Percentiles rank a stretch among this genome's conserved stretches.
These are phyloP conservation scores for Mycena pura DNA, from an alignment of 768 basidiomycete species.

Conservation along the genomic window DNA sequence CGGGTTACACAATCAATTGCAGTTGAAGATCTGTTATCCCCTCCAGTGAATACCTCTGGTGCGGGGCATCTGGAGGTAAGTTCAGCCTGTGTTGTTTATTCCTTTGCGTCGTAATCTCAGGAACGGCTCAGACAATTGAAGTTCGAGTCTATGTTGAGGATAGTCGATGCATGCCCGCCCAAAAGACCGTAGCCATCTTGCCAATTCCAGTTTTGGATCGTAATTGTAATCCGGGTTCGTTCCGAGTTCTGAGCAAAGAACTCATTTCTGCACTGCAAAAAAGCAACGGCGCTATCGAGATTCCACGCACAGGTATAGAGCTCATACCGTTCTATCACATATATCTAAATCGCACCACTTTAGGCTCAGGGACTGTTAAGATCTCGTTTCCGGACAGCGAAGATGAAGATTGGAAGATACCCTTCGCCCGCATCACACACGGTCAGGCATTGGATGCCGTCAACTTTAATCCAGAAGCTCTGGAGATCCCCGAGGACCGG, in stretches of 20 bases:
- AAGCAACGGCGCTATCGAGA: background rate
- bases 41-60: too few relatives aligned
- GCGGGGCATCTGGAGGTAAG: too few relatives aligned
- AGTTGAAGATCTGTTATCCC: too few relatives aligned
- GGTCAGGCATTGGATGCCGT: background rate
- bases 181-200: background rate
- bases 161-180: background rate
- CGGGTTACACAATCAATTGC: too few relatives aligned
- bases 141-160: constrained; percentile 5
- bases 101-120: too few relatives aligned
- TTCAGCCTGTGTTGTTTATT: too few relatives aligned
- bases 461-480: background rate
- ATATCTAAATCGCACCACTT: background rate
- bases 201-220: background rate
- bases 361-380: background rate
- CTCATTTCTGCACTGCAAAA: background rate
- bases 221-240: background rate
- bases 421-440: background rate
- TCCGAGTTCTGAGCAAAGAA: background rate
- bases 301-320: background rate
- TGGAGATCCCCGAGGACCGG: background rate
- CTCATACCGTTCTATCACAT: background rate
- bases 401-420: background rate
- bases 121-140: too few relatives aligned
- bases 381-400: background rate